These are phyloP conservation scores for Beauveria sp. DNA, from an alignment of 2,329 filamentous ascomycete genomes.

Conservation along the genomic window DNA sequence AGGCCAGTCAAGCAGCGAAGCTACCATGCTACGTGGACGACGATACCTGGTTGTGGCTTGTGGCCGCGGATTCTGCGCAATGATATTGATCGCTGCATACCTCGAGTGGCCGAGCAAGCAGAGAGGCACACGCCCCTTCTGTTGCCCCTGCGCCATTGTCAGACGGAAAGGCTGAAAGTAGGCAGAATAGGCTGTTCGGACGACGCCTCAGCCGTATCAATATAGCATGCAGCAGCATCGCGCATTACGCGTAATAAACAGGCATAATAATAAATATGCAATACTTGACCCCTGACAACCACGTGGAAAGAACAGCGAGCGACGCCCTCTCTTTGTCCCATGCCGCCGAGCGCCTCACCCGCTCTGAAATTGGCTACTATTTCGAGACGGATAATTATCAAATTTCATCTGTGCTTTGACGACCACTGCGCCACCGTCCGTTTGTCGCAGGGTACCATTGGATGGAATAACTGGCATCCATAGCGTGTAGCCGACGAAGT, in stretches of 20 bases:
- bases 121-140: not conserved
- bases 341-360: not conserved
- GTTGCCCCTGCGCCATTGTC: conserved; percentile 3
- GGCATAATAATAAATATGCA: not conserved
- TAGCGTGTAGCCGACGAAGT: too few relatives aligned
- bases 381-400: not conserved
- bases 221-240: not conserved
- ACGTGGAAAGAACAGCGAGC: conserved; percentile 1
- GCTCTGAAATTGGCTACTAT: not conserved
- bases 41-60: too few relatives aligned
- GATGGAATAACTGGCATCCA: too few relatives aligned
- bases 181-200: not conserved
- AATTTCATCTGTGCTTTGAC: too few relatives aligned
- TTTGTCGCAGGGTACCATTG: too few relatives aligned
- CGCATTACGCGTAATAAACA: not conserved
- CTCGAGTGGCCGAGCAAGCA: too few relatives aligned
- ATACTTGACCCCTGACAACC: not conserved
- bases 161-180: not conserved
- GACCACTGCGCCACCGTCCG: too few relatives aligned
- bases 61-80: too few relatives aligned
- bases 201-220: not conserved
- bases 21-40: not conserved
- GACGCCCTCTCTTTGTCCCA: not conserved
- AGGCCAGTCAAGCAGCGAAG: not conserved
- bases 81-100: too few relatives aligned